A percentile compares a stretch with the other conserved stretches of the same genome.
Evolutionary conservation across 768 basidiomycete genomes (phyloP).

Genomic region (Coprinellus aureogranulatus): DNA sequence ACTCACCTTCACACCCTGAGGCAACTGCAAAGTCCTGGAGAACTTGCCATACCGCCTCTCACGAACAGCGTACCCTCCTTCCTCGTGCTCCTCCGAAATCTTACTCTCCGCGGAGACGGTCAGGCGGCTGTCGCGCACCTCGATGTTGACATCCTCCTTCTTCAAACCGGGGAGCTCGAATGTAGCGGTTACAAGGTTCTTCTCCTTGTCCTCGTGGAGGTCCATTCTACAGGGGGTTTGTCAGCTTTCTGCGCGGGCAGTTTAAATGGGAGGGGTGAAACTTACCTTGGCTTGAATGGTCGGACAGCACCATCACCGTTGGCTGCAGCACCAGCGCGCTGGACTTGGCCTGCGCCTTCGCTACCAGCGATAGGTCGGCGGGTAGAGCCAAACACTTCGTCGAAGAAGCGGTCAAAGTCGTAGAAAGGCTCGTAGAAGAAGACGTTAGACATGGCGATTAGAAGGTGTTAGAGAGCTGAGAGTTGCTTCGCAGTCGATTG

Average conservation of each 20-base stretch:
- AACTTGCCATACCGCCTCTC: slow-evolving; percentile 45
- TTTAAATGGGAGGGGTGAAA: no score
- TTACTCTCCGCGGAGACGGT: slow-evolving; percentile 45
- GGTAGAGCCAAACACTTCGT: slow-evolving; percentile 19
- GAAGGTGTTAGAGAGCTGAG: not conserved
- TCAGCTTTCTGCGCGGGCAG: no score
- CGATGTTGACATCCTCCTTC: slow-evolving; percentile 45
- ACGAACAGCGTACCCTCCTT: slow-evolving; percentile 32
- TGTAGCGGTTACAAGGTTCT: slow-evolving; percentile 43
- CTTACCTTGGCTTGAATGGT: slow-evolving; percentile 25
- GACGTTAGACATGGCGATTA: not conserved
- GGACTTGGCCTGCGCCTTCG: not conserved
- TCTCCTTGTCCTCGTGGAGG: slow-evolving; percentile 42
- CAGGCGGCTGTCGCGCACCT: slow-evolving; percentile 43
- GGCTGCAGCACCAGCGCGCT: slow-evolving; percentile 1
- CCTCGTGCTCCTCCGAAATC: slow-evolving; percentile 25
- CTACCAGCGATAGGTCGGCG: slow-evolving; percentile 10
- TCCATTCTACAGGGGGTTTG: slow-evolving; percentile 38
- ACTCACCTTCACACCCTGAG: slow-evolving; percentile 46
- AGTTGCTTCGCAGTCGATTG: not conserved
- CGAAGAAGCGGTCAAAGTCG: slow-evolving; percentile 38
- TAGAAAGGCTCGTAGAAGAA: slow-evolving; percentile 32
- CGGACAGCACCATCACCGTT: not conserved
- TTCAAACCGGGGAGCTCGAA: slow-evolving; percentile 54
- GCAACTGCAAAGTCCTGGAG: slow-evolving; percentile 42